Conservation (phyloP, 805 yeast species). For the Candida dajiaensis region DNA sequence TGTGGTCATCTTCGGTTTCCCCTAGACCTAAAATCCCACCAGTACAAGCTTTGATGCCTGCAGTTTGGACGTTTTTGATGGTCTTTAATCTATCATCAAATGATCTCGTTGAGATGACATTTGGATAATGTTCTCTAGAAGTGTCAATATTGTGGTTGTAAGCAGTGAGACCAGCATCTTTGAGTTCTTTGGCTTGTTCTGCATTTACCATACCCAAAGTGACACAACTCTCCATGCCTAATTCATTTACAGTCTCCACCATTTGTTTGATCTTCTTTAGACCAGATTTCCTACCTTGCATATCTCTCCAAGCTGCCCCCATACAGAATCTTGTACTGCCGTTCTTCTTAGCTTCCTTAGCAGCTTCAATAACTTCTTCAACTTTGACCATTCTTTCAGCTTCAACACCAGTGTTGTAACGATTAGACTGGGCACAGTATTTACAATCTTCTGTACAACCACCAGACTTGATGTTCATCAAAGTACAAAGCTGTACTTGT, state of each 20-base stretch:
- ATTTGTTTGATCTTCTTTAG: constrained; percentile 55
- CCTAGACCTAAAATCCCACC: constrained; percentile 81
- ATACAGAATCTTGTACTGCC: constrained; percentile 77
- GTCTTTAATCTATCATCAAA: constrained; percentile 70
- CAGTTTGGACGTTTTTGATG: constrained; percentile 53
- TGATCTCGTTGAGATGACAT: constrained; percentile 62
- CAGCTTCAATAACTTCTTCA: constrained; percentile 60
- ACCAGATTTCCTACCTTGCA: constrained; percentile 70
- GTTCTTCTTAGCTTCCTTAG: constrained; percentile 57
- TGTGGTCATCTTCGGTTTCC: constrained; percentile 65
- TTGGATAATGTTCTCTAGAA: constrained; percentile 69
- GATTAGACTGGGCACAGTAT: constrained; percentile 71
- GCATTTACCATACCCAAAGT: constrained; percentile 72
- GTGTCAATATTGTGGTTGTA: constrained; percentile 81
- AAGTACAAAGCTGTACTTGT: constrained; percentile 70
- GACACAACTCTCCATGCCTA: constrained; percentile 74
- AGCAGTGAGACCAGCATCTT: constrained; percentile 72
- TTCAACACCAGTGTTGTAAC: constrained; percentile 64
- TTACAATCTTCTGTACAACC: constrained; percentile 81
- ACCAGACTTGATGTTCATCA: constrained; percentile 70
- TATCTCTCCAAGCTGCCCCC: constrained; percentile 89
- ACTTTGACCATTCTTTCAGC: constrained; percentile 59
- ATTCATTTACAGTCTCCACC: constrained; percentile 56
- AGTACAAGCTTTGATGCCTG: constrained; percentile 66
- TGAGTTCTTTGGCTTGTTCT: constrained; percentile 54